phyloP scores from a whole-genome alignment of 1,284 basidiomycete genomes.

The Austroboletus rostrupii region DNA sequence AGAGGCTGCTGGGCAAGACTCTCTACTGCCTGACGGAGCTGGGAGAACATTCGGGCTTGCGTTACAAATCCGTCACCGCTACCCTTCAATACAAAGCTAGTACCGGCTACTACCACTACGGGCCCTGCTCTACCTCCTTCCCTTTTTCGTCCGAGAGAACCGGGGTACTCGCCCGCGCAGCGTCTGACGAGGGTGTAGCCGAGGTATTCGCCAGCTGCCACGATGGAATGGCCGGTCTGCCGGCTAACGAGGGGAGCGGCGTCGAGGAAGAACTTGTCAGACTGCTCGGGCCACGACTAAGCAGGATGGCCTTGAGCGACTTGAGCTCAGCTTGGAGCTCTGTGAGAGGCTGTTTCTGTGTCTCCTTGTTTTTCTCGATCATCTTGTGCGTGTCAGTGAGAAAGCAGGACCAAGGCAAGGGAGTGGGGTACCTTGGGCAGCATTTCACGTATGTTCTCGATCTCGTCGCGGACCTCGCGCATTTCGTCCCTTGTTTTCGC shows the following conservation, averaged over 20 bases:
- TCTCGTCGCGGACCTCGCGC: conserved; percentile 87
- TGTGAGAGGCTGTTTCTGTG: conserved; percentile 71
- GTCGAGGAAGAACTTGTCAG: conserved; percentile 47
- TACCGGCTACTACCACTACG: conserved; percentile 13
- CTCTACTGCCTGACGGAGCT: conserved; percentile 59
- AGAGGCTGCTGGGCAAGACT: conserved; percentile 45
- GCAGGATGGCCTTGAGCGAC: conserved; percentile 87
- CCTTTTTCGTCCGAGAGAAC: conserved; percentile 39
- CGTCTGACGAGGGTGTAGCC: conserved; percentile 19
- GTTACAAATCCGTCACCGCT: not conserved
- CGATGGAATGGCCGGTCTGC: conserved; percentile 77
- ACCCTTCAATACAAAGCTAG: not conserved
- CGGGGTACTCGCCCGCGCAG: conserved; percentile 14
- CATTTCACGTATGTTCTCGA: conserved; percentile 87
- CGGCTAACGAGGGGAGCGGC: conserved; percentile 41
- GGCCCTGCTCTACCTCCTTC: conserved; percentile 38
- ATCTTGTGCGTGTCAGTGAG: conserved; percentile 49
- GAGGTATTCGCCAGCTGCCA: conserved; percentile 70
- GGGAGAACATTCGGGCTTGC: conserved; percentile 54
- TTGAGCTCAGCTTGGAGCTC: conserved; percentile 94
- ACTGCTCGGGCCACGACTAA: conserved; percentile 52
- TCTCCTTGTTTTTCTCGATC: conserved; percentile 90
- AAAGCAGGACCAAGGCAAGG: not conserved
- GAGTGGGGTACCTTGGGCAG: conserved; percentile 70
- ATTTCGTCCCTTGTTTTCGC: conserved; percentile 83